A percentile compares a stretch with the other conserved stretches of the same genome.
These are phyloP conservation scores for Cladorrhinum sp. DNA, from an alignment of 2,329 filamentous ascomycete species.

Conservation along the genomic window DNA sequence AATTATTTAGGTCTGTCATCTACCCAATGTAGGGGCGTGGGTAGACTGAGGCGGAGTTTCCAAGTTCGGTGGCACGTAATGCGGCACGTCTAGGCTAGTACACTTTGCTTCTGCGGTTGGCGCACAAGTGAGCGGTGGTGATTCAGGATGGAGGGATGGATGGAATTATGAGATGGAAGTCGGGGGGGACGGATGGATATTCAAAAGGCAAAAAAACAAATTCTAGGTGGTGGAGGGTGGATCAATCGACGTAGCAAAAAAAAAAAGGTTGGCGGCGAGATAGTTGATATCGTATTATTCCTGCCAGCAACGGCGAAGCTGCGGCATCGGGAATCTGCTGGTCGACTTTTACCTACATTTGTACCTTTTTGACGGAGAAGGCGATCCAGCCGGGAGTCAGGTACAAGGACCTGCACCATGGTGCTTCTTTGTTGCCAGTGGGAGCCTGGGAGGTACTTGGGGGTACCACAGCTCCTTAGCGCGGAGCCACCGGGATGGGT, in stretches of 20 bases:
- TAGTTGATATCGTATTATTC: not conserved
- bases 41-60: conserved; percentile 10
- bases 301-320: not conserved
- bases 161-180: conserved; percentile 3
- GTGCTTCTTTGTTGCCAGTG: not conserved
- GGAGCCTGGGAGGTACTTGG: conserved; percentile 5
- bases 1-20: conserved; percentile 11
- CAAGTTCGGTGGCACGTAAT: not conserved
- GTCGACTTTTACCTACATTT: not conserved
- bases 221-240: not conserved
- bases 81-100: conserved; percentile 8
- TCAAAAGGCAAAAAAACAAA: not conserved
- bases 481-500: conserved; percentile 2
- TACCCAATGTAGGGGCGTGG: conserved; percentile 12
- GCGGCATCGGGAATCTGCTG: not conserved
- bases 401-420: not conserved
- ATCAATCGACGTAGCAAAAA: not conserved
- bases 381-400: conserved; percentile 9
- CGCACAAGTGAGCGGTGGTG: not conserved
- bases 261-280: not conserved
- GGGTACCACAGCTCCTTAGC: conserved; percentile 2
- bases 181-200: conserved; percentile 1
- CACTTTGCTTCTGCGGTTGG: not conserved
- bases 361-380: not conserved
- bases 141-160: not conserved